Evolutionary conservation across 2,329 filamentous ascomycete genomes (phyloP).

Genomic region (Chaetomiaceae sp.): DNA sequence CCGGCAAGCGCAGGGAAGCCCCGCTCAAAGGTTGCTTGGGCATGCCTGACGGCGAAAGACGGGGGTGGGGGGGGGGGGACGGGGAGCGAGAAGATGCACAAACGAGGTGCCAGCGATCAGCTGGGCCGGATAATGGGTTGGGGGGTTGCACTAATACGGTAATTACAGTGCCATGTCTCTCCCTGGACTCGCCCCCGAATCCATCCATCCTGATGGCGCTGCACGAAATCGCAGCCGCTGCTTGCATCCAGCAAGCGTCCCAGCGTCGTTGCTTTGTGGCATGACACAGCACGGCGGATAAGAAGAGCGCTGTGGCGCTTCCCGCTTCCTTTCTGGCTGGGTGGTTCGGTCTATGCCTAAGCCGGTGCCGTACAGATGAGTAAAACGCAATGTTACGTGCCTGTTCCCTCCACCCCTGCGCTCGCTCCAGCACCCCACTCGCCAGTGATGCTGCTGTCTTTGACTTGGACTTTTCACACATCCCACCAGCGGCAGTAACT

Average conservation of each 20-base stretch:
- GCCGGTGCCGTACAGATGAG: background rate
- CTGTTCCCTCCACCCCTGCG: background rate
- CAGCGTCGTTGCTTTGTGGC: background rate
- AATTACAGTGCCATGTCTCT: background rate
- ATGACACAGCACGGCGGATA: background rate
- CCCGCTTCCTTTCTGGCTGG: background rate
- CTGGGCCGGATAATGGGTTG: background rate
- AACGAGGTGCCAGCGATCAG: conserved; percentile 2
- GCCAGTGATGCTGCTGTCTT: conserved; percentile 4
- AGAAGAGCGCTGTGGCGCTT: background rate
- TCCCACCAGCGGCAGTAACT: background rate
- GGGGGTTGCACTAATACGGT: conserved; percentile 4
- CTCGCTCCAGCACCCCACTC: background rate
- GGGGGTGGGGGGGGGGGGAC: background rate
- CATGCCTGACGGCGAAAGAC: background rate
- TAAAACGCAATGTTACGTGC: conserved; percentile 1
- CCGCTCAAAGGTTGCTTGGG: background rate
- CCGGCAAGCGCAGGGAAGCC: conserved; percentile 2
- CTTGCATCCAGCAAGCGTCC: background rate
- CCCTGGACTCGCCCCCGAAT: background rate
- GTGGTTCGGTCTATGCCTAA: background rate
- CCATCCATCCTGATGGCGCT: background rate
- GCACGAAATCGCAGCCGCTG: background rate
- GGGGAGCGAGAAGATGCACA: background rate
- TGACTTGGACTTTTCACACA: conserved; percentile 5